Evolutionary conservation across 2,329 filamentous ascomycete species (phyloP).

Genomic region (Delphinella strobiligena): DNA sequence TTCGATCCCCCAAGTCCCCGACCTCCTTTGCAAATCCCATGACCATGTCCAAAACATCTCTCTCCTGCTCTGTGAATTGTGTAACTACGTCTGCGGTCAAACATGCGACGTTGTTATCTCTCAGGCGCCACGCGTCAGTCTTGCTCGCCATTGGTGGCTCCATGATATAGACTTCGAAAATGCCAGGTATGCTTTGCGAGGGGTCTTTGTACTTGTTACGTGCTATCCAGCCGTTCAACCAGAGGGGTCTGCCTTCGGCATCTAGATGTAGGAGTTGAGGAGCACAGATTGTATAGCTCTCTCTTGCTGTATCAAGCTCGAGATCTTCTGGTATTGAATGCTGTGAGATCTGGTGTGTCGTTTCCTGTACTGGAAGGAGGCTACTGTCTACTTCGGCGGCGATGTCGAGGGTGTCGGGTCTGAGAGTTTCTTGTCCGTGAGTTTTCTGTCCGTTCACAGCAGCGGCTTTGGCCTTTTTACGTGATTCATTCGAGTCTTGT

Average conservation of each 20-base stretch:
- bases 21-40: not conserved
- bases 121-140: not conserved
- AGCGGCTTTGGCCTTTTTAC: too few relatives aligned
- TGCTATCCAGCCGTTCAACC: not conserved
- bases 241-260: not conserved
- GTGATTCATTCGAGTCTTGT: too few relatives aligned
- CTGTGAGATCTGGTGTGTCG: slow-evolving; percentile 19
- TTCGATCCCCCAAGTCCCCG: not conserved
- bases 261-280: not conserved
- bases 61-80: not conserved
- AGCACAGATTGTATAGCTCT: not conserved
- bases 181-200: not conserved
- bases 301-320: not conserved
- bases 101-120: not conserved
- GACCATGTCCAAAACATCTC: not conserved
- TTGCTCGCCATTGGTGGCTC: not conserved
- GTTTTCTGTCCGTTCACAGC: too few relatives aligned
- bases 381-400: too few relatives aligned
- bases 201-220: not conserved
- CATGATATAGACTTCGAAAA: not conserved
- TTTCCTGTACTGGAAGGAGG: too few relatives aligned
- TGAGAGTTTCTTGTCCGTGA: too few relatives aligned
- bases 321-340: not conserved
- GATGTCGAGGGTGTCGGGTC: too few relatives aligned
- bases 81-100: not conserved